Evolutionary conservation across 2,329 filamentous ascomycete genomes (phyloP), one percentile per base, ranked within the genome.

Genomic region (Thelonectria blattea): DNA sequence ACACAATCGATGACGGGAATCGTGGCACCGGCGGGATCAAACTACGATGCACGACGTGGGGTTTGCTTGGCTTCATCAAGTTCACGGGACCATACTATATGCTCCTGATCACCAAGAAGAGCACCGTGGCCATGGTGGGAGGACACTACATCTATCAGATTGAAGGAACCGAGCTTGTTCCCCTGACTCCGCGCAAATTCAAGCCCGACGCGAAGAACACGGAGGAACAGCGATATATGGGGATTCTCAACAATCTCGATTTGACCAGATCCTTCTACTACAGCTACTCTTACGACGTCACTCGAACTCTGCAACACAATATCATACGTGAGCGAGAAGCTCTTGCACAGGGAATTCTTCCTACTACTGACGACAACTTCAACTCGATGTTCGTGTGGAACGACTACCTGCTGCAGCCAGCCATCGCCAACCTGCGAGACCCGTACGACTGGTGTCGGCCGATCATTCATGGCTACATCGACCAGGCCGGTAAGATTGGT

Each of bases 381-480:
- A 96, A 97, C 71, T 87, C 90, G 41, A 99, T 99, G 95, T 99
- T 99, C 73, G 91, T 98, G 3, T 99, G 95, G 95, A 99, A 99
- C 69, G 87, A 91, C 67, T 91, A 97, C 75, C 83, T 99, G 5
- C 83, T 99, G 17, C 83, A 89, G 61, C 93, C 95, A 0, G 92
- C 90, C 0, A 81, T 85, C 12, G 78, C 81, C 17, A 84, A 84
- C 6, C 79, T 99, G 41, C 89, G 90, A 64, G 91, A 93, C 68
- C 88, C 92, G 0, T 97, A 92, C 72, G 93, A 98, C 72, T 99
- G 95, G 95, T 99, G 94, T 74, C 85, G 96, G 22, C 93, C 95
- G 0, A 91, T 98, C 59, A 94, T 97, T 46, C 94, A 99, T 75
- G 95, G 95, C 3, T 98, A 96, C 74, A 92, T 99, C 64, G 92